Percentiles rank a stretch among this genome's conserved stretches.
phyloP scores from a whole-genome alignment of 192 early-diverging fungal genomes.

The Entomortierella chlamydospora region DNA sequence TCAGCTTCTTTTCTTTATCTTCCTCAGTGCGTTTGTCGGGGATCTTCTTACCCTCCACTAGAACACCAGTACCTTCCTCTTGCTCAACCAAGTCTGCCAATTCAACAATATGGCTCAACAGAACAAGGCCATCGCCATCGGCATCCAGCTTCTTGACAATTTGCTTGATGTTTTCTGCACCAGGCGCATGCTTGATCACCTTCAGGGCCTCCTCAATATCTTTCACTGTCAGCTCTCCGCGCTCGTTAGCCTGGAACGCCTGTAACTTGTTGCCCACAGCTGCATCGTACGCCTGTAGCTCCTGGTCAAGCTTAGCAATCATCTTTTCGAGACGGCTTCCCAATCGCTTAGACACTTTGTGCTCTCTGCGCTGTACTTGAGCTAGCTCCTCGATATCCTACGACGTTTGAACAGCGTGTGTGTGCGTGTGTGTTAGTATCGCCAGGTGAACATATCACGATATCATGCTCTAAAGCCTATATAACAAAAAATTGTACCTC shows the following conservation, averaged over 20 bases:
- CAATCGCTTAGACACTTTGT: slow-evolving; percentile 69
- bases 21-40: slow-evolving; percentile 28
- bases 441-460: no score
- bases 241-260: slow-evolving; percentile 72
- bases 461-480: no score
- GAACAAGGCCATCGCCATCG: slow-evolving; percentile 76
- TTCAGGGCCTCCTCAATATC: slow-evolving; percentile 77
- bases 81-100: slow-evolving; percentile 65
- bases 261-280: slow-evolving; percentile 74
- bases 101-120: slow-evolving; percentile 70
- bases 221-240: slow-evolving; percentile 71
- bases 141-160: slow-evolving; percentile 80
- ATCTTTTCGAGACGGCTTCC: slow-evolving; percentile 82
- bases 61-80: slow-evolving; percentile 73
- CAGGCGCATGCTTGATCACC: slow-evolving; percentile 74
- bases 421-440: no score
- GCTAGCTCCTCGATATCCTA: slow-evolving; percentile 68
- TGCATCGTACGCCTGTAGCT: slow-evolving; percentile 72
- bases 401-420: neutral
- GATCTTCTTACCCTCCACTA: slow-evolving; percentile 58
- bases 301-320: slow-evolving; percentile 78
- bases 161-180: slow-evolving; percentile 76
- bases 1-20: slow-evolving; percentile 51
- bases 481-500: no score
- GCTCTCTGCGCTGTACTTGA: slow-evolving; percentile 62